Evolutionary conservation across 257 asterid genomes (phyloP).

Genomic region (Solanum paucissectum): DNA sequence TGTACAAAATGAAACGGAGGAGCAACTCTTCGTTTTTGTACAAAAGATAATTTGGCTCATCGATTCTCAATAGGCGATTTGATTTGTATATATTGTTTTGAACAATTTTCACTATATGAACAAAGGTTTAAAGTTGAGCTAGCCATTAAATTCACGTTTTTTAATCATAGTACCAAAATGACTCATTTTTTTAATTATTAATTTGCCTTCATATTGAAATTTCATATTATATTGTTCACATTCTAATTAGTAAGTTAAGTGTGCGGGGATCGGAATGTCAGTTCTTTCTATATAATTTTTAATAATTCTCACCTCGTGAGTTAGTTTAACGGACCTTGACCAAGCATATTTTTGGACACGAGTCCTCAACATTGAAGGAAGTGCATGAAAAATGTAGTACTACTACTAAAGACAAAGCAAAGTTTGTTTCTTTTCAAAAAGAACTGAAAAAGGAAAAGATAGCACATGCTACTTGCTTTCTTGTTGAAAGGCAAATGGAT

Average conservation of each 20-base stretch:
- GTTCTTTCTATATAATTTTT: too few species aligned
- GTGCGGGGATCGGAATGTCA: too few species aligned
- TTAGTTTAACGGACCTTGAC: background rate
- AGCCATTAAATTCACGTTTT: too few species aligned
- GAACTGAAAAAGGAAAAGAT: background rate
- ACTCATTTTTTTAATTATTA: too few species aligned
- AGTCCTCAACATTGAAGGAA: background rate
- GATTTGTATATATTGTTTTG: background rate
- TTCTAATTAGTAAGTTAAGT: too few species aligned
- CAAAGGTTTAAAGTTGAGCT: too few species aligned
- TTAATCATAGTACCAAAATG: too few species aligned
- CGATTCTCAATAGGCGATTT: background rate
- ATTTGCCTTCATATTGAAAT: too few species aligned
- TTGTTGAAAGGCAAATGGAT: background rate
- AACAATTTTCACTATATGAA: too few species aligned
- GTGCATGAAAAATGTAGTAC: background rate
- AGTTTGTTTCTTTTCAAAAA: background rate
- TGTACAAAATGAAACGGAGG: background rate
- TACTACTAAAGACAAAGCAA: background rate
- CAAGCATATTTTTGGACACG: background rate
- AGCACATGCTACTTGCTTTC: background rate
- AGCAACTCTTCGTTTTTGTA: background rate
- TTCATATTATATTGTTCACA: too few species aligned
- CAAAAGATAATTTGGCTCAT: background rate
- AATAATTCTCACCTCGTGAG: background rate